Percentiles rank a stretch among this genome's conserved stretches.
Conservation (phyloP, 164 flowering plant species). For the Paratinospora sagittata region DNA sequence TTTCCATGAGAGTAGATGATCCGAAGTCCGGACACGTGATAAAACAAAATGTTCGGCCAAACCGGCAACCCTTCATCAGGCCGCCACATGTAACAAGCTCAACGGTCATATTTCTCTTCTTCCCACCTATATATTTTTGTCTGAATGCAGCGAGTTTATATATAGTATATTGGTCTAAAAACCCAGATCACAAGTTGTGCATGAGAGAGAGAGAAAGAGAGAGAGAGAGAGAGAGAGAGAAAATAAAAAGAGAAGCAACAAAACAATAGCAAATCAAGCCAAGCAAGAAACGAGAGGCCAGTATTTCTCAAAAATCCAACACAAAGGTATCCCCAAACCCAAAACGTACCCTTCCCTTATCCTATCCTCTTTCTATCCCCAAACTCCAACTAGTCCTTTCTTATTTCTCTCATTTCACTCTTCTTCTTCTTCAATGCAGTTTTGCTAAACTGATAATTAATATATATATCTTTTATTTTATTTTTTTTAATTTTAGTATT, state of each 20-base stretch:
- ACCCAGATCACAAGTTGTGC: constrained; percentile 17
- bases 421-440: neutral
- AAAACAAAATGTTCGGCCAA: constrained; percentile 24
- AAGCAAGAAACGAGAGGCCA: constrained; percentile 51
- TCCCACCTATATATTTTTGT: constrained; percentile 15
- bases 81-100: constrained; percentile 35
- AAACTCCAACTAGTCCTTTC: neutral
- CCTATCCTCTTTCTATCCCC: constrained; percentile 38
- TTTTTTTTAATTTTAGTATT: neutral
- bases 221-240: constrained; percentile 16
- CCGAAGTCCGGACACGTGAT: constrained; percentile 9
- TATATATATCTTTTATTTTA: too few relatives aligned
- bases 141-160: constrained; percentile 20
- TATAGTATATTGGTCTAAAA: neutral
- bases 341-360: constrained; percentile 26
- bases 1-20: neutral
- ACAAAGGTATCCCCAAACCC: constrained; percentile 17
- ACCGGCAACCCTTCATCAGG: neutral
- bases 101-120: constrained; percentile 16
- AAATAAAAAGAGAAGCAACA: constrained; percentile 17
- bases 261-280: constrained; percentile 7
- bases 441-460: neutral
- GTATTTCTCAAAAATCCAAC: constrained; percentile 38
- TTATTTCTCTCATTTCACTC: neutral
- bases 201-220: constrained; percentile 22